Conservation (phyloP, 176 grass and related monocot genomes). For the Cymbopogon citratus region DNA sequence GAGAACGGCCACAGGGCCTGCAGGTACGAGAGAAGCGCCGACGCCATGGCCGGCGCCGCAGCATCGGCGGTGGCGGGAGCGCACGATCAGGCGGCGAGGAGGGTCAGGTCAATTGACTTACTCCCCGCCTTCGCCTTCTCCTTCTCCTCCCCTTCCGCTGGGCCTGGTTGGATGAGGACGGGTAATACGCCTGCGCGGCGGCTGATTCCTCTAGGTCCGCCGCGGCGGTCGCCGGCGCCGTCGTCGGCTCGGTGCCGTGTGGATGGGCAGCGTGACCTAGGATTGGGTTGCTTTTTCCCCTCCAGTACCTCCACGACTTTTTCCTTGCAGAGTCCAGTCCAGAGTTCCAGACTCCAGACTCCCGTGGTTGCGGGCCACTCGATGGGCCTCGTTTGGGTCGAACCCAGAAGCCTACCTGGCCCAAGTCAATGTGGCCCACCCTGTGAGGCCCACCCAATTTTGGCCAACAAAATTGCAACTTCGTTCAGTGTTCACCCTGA, state of each 20-base stretch:
- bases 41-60: constrained; percentile 52
- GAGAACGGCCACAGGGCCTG: constrained; percentile 52
- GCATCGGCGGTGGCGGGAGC: constrained; percentile 22
- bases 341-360: too few species aligned
- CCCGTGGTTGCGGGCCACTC: neutral
- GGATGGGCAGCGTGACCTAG: constrained; percentile 29
- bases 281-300: constrained; percentile 15
- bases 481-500: too few species aligned
- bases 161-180: neutral
- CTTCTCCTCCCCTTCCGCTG: neutral
- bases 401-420: neutral
- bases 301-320: neutral
- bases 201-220: neutral
- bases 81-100: constrained; percentile 11
- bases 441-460: too few species aligned
- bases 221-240: constrained; percentile 3
- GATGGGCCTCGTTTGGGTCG: neutral
- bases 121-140: neutral
- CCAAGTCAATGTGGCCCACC: too few species aligned
- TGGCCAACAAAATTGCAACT: too few species aligned
- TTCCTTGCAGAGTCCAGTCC: neutral
- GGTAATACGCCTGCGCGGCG: neutral
- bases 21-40: constrained; percentile 49
- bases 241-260: constrained; percentile 27
- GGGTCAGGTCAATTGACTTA: neutral